Base-by-base conservation (phyloP, 345 rosid species). In the Eucalyptus leucophloia region DNA sequence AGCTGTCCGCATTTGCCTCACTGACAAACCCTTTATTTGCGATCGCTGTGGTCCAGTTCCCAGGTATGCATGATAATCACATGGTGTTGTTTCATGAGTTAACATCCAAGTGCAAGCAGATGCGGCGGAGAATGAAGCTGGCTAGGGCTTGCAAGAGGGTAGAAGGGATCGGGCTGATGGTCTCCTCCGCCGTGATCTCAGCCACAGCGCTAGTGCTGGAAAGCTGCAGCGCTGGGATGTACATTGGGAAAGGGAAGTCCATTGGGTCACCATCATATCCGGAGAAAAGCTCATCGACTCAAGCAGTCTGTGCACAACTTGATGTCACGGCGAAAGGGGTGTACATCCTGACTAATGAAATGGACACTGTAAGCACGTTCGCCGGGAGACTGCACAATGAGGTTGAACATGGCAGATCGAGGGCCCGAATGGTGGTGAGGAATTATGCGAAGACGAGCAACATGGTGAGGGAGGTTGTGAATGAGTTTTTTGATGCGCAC, bases 281-380 rank as follows among this genome's bases (percentile, higher is more conserved):
- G 58, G 37, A n/a, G 47, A 44, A 12, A 42, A 50, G 50, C 56
- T 13, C 51, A 85, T 32, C 77, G 19, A 18, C 23, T 4, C 34
- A 32, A 51, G 94, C 88, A 93, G 93, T 62, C 89, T 94, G 8
- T 88, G 91, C 88, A 23, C 99, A 98, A 93, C 92, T 97, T n/a
- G 98, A 98, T 80, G 88, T 91, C 32, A 97, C 98, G 21, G 98
- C 97, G 4, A 98, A 93, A 92, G 98, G 96, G 89, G 92, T 93
- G 62, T 98, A 92, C 87, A 93, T 96, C 91, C 26, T 95, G 92
- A 92, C 94, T 83, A 96, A 97, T n/a, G 98, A 96, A 89, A 94
- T 97, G 81, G 95, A 95, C 77, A 96, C 98, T 2, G 89, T 97
- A 87, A 92, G 97, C 87, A 90, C 96, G 91, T 88, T 96, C 90